Percentiles rank a stretch among this genome's conserved stretches.
phyloP scores from a whole-genome alignment of 2,329 filamentous ascomycete species.

The Fusarium sp. region DNA sequence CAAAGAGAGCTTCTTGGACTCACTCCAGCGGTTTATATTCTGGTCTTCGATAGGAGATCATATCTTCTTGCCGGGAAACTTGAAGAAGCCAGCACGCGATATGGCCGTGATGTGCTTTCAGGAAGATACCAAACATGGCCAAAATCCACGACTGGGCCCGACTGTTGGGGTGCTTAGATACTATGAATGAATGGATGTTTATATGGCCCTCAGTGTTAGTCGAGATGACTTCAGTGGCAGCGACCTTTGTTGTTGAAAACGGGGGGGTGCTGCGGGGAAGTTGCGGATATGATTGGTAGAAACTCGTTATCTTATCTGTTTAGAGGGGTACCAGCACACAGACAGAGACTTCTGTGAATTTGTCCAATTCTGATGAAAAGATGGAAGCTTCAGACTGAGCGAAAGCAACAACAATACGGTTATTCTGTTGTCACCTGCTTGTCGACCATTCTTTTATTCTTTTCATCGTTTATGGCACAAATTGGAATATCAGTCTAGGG shows the following conservation, averaged over 20 bases:
- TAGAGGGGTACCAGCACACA: conserved; percentile 10
- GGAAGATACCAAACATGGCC: not conserved
- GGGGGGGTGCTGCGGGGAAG: not conserved
- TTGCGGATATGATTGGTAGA: conserved; percentile 9
- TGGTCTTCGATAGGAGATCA: too few species aligned
- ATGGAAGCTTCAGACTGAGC: not conserved
- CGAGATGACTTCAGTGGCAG: not conserved
- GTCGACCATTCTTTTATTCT: not conserved
- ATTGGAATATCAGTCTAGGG: too few species aligned
- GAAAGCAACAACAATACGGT: too few species aligned
- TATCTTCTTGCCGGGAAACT: not conserved
- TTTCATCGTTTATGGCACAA: not conserved
- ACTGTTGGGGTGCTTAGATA: not conserved
- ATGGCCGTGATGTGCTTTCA: too few species aligned
- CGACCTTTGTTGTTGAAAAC: not conserved
- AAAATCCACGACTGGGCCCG: not conserved
- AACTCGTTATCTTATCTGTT: conserved; percentile 15
- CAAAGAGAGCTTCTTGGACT: not conserved
- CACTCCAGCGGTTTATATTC: not conserved
- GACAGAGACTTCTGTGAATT: conserved; percentile 16
- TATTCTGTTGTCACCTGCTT: not conserved
- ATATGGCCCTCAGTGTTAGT: not conserved
- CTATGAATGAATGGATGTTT: not conserved
- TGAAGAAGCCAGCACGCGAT: not conserved
- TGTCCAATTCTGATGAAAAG: not conserved